Evolutionary conservation across 106 monocot genomes (phyloP).

Genomic region (Ottelia alismoides): DNA sequence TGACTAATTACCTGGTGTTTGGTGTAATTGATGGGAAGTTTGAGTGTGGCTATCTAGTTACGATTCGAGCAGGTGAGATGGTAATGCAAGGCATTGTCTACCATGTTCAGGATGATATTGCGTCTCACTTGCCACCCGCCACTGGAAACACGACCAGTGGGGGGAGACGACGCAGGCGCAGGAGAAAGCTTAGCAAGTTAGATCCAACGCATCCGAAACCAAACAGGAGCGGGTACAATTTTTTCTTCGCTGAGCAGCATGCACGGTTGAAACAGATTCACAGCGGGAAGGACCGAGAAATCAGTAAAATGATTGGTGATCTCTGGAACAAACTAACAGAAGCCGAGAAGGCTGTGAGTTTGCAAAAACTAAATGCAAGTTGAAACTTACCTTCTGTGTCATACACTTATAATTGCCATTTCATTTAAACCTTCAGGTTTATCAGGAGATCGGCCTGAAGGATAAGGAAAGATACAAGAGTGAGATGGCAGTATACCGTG

Average conservation of each 20-base stretch:
- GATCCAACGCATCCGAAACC: conserved; percentile 76
- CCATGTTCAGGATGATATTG: conserved; percentile 19
- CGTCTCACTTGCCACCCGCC: conserved; percentile 4
- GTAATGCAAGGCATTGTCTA: conserved; percentile 45
- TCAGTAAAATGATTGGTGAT: conserved; percentile 65
- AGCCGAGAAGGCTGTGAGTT: conserved; percentile 36
- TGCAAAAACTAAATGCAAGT: neutral
- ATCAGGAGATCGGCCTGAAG: conserved; percentile 57
- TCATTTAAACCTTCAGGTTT: conserved; percentile 36
- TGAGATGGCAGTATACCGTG: conserved; percentile 45
- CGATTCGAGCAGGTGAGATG: conserved; percentile 29
- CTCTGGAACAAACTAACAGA: conserved; percentile 60
- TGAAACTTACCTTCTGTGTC: neutral
- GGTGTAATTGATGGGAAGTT: conserved; percentile 71
- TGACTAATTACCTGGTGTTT: conserved; percentile 19
- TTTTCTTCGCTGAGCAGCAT: conserved; percentile 79
- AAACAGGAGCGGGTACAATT: conserved; percentile 73
- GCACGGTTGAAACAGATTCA: conserved; percentile 47
- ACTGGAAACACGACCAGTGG: neutral
- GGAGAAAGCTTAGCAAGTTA: conserved; percentile 41
- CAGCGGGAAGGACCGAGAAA: conserved; percentile 60
- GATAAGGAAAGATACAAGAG: conserved; percentile 66
- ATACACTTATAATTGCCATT: neutral
- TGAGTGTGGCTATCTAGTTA: conserved; percentile 60
- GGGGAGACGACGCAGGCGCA: conserved; percentile 25